Base-by-base conservation (phyloP, 148 eudicot genomes). In the Agrostemma githago region DNA sequence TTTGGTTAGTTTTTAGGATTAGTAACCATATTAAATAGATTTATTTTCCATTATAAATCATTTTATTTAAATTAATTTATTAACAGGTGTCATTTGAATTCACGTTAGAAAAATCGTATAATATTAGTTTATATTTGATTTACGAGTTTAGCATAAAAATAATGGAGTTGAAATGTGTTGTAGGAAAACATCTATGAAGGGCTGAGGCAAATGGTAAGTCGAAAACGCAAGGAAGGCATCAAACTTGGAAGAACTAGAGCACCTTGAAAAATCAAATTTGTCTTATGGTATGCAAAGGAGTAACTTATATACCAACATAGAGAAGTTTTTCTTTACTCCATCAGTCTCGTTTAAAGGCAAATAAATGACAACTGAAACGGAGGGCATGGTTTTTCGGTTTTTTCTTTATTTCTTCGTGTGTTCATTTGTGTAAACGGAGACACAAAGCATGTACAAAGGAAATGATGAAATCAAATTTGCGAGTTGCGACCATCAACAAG, bases 191-290 rank as follows among this genome's bases (percentile, higher is more conserved):
- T 89, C 10, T 77, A 85, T 60, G 79, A 69, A 74, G 75, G 81
- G 39, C 62, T 89, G 2, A 89, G 85, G 82, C 88, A 84, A 62
- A 83, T 78, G 5, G 68, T 85, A 34, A 77, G 70, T 77, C 70
- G 87, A 77, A 78, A 79, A 66, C 82, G 72, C 9, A 72, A 72
- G 61, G 76, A 76, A 74, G 79, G 76, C 51, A 26, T 26, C 34
- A 78, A 77, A 43, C 37, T 37, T 20, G 74, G 57, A 66, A 48
- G 57, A 66, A 48, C 1, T 38, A 63, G 37, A n/a, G 60, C 57
- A 6, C 60, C 68, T 34, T 70, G 74, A 77, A 46, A 5, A 7
- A 11, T 46, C 1, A 26, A 26, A 26, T 26, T 26, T 26, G 34
- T 26, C 34, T 26, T 26, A 26, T 26, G 34, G 34, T 26, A 26